phyloP scores from a whole-genome alignment of 2,329 filamentous ascomycete species.

The Pseudogymnoascus sp. region DNA sequence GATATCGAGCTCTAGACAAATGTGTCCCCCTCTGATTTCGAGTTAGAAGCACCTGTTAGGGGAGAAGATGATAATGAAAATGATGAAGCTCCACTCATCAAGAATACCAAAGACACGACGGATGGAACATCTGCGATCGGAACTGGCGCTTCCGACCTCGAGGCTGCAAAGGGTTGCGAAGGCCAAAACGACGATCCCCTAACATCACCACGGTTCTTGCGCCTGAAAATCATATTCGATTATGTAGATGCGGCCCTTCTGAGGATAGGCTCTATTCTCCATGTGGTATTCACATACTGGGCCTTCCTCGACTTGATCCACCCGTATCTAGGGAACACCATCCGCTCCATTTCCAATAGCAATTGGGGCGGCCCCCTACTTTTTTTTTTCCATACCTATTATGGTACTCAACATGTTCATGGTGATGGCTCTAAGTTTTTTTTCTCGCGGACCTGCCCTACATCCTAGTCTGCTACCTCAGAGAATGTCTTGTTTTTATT shows the following conservation, averaged over 20 bases:
- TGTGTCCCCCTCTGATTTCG: too few species aligned
- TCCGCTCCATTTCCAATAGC: background rate
- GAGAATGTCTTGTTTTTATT: too few species aligned
- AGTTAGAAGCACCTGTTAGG: too few species aligned
- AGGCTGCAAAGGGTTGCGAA: background rate
- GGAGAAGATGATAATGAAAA: too few species aligned
- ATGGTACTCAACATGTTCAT: background rate
- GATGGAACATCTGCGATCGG: background rate
- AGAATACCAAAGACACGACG: background rate
- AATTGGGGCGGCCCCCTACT: background rate
- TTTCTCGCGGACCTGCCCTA: background rate
- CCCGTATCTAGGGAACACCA: background rate
- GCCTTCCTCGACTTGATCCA: background rate
- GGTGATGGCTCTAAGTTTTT: background rate
- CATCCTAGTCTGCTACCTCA: background rate
- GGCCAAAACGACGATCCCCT: background rate
- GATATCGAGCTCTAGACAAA: too few species aligned
- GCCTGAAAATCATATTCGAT: background rate
- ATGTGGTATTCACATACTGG: background rate
- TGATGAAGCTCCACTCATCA: background rate
- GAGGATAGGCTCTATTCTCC: background rate
- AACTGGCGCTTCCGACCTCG: background rate
- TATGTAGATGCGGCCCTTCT: background rate
- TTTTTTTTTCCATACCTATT: background rate
- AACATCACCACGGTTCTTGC: background rate